These are phyloP conservation scores for Claviceps africana DNA, from an alignment of 2,329 filamentous ascomycete species.

Conservation along the genomic window DNA sequence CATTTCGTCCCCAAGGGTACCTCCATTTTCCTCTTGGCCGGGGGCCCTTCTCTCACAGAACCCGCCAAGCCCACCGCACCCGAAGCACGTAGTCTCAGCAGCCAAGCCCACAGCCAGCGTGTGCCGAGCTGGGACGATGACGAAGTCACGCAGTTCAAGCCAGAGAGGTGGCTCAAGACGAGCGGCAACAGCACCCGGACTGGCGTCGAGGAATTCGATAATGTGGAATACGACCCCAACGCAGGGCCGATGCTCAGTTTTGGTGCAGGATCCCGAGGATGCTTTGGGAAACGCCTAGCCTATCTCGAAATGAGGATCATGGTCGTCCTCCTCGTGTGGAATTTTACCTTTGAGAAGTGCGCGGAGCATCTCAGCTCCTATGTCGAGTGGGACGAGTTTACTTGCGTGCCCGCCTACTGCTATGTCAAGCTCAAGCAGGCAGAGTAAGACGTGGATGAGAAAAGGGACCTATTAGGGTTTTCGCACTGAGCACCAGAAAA, in stretches of 20 bases:
- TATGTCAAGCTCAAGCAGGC: not conserved
- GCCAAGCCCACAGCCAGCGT: slow-evolving; percentile 4
- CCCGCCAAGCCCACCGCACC: not conserved
- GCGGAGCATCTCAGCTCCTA: not conserved
- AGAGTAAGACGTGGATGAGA: not conserved
- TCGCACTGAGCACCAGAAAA: too few species aligned
- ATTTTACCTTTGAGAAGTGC: slow-evolving; percentile 7
- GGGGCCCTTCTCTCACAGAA: slow-evolving; percentile 12
- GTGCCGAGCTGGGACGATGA: slow-evolving; percentile 14
- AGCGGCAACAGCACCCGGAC: slow-evolving; percentile 3
- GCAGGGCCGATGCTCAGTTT: slow-evolving; percentile 10
- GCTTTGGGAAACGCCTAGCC: slow-evolving; percentile 16
- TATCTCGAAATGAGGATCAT: slow-evolving; percentile 16
- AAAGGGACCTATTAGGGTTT: too few species aligned
- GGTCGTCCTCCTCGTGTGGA: slow-evolving; percentile 14
- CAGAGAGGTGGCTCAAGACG: slow-evolving; percentile 22
- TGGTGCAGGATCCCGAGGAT: slow-evolving; percentile 12
- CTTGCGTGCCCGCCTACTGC: not conserved
- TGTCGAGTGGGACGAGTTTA: not conserved
- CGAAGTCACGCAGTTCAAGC: slow-evolving; percentile 16
- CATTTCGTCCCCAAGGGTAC: slow-evolving; percentile 21
- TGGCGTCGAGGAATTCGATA: not conserved
- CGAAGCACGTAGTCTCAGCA: slow-evolving; percentile 11
- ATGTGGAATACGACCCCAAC: not conserved
- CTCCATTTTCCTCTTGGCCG: slow-evolving; percentile 12